A percentile compares a stretch with the other conserved stretches of the same genome.
Conservation (phyloP, 495 filamentous ascomycete species). For the Penicillium bovifimosum region DNA sequence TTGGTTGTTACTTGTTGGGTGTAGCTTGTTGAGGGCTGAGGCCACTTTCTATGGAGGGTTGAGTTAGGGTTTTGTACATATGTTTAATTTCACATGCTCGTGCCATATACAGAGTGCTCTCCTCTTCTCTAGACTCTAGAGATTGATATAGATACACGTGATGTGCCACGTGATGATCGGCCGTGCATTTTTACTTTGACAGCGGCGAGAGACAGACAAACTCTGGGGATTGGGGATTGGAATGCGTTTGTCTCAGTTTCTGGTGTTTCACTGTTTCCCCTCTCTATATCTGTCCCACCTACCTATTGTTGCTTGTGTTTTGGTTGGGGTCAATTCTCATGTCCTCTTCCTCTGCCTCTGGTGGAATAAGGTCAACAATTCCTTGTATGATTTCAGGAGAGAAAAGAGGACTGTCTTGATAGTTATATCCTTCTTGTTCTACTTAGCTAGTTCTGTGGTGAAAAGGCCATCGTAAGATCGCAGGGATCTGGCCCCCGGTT, state of each 20-base stretch:
- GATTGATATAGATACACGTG: background rate
- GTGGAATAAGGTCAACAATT: background rate
- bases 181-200: background rate
- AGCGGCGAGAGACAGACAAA: background rate
- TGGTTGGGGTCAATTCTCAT: background rate
- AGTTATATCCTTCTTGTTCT: background rate
- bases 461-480: background rate
- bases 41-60: too few relatives aligned
- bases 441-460: background rate
- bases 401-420: background rate
- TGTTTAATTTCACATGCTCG: too few relatives aligned
- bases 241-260: background rate
- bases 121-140: too few relatives aligned
- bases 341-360: background rate
- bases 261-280: background rate
- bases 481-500: constrained; percentile 15
- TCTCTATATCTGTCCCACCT: background rate
- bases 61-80: too few relatives aligned
- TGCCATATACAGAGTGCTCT: too few relatives aligned
- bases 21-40: background rate
- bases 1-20: constrained; percentile 18
- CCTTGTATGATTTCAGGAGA: too few relatives aligned
- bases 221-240: background rate
- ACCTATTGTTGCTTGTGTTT: background rate
- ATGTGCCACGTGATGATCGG: constrained; percentile 3